Evolutionary conservation across 2,329 filamentous ascomycete genomes (phyloP), one percentile per base, ranked within the genome.

Genomic region (Aspergillus sp.): DNA sequence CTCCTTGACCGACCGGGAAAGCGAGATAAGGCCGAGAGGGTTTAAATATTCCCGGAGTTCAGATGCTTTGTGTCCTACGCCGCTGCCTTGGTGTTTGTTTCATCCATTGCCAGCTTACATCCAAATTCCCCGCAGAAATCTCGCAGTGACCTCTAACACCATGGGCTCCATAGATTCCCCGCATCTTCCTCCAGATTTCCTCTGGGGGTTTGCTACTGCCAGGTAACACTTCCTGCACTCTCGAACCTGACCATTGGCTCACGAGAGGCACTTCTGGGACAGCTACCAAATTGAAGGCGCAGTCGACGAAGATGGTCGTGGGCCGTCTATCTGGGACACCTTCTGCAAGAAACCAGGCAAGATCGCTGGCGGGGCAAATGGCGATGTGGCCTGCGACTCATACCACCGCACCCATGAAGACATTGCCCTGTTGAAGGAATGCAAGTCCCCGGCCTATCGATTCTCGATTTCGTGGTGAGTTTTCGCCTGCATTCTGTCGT

Each of bases 221-320:
- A 81, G 85, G 87, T 89, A 76, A 60, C 4, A 20, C 13, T 15
- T 17, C 22, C n/a, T 8, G 26, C 30, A 9, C 39, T 43, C 11
- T 20, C 5, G 3, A 30, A 34, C n/a, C 3, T 18, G 38, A 11
- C 39, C 13, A 36, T 44, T 34, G 12, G 48, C 53, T 59, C 17
- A 57, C n/a, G 38, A 20, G 12, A 17, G 34, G 56, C 22, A n/a
- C 5, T 20, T n/a, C 34, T 7, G 24, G 34, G n/a, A 39, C 70
- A 95, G 91, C 71, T 96, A 95, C 79, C 91, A 96, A 74, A 89
- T 96, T 66, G 91, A 96, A 79, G 91, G 91, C 57, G 86, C 86
- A 48, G 80, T 83, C 39, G 80, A 88, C 48, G 84, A 88, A 69
- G 91, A 93, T 71, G 91, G 91, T 63, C 89, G 91, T 62, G 89